Conservation (phyloP, 768 basidiomycete genomes). For the Lactarius quietus region DNA sequence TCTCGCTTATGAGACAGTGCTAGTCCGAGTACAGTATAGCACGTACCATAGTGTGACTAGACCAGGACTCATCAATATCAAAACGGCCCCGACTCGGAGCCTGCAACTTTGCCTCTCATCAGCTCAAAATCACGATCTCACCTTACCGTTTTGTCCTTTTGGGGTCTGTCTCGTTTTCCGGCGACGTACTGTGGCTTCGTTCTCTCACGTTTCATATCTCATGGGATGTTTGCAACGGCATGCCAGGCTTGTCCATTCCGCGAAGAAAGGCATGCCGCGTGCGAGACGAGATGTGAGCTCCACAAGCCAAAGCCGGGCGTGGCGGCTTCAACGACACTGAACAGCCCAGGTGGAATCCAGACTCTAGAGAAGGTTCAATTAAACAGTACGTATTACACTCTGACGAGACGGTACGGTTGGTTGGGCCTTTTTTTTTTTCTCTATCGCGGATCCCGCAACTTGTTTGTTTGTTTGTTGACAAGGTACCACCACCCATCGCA, state of each 20-base stretch:
- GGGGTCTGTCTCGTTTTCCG: background rate
- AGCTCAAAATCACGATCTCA: too few species aligned
- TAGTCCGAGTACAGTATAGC: background rate
- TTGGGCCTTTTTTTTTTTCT: too few species aligned
- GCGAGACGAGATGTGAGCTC: background rate
- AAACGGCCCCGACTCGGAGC: background rate
- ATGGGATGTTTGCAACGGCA: background rate
- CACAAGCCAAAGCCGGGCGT: background rate
- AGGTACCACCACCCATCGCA: background rate
- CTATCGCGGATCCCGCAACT: too few species aligned
- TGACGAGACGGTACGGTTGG: background rate
- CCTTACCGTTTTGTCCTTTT: background rate
- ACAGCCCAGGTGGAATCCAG: background rate
- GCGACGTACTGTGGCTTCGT: background rate
- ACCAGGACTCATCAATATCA: background rate
- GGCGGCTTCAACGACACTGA: background rate
- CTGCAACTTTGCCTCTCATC: background rate
- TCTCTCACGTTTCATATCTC: background rate
- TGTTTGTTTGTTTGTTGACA: background rate
- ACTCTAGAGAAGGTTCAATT: background rate
- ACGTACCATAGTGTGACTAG: background rate
- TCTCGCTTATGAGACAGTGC: background rate
- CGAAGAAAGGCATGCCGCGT: too few species aligned
- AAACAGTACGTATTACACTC: background rate
- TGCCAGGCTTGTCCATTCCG: background rate